Evolutionary conservation across 2,329 filamentous ascomycete species (phyloP).

Genomic region (Exophiala calicioides): DNA sequence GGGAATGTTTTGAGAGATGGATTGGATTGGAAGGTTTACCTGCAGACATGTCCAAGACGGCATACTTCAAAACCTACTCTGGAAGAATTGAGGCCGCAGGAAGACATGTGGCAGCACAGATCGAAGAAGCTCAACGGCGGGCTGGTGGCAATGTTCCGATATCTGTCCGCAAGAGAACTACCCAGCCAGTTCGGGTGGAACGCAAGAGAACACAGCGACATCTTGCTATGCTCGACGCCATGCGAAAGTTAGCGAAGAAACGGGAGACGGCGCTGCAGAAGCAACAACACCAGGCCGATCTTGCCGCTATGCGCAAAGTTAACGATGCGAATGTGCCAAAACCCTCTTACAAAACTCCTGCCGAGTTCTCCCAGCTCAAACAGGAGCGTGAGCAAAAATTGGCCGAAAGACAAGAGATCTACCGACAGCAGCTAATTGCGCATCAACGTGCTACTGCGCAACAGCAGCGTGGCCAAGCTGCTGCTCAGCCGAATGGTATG

Average conservation of each 20-base stretch:
- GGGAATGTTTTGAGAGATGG: conserved; percentile 99
- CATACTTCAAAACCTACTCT: conserved; percentile 83
- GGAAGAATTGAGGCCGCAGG: conserved; percentile 64
- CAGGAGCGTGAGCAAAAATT: conserved; percentile 78
- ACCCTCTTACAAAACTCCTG: conserved; percentile 69
- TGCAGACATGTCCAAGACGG: conserved; percentile 89
- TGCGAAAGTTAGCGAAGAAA: conserved; percentile 94
- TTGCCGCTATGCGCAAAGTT: conserved; percentile 78
- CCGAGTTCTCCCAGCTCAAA: conserved; percentile 87
- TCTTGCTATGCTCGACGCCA: conserved; percentile 84
- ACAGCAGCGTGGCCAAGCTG: conserved; percentile 46
- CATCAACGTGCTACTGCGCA: conserved; percentile 54
- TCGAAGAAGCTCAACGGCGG: conserved; percentile 52
- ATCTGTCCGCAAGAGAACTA: conserved; percentile 66
- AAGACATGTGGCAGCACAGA: conserved; percentile 59
- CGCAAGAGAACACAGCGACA: conserved; percentile 83
- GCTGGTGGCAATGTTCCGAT: conserved; percentile 55
- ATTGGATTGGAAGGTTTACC: conserved; percentile 87
- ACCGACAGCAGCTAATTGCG: conserved; percentile 64
- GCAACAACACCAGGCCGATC: conserved; percentile 74
- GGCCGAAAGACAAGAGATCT: conserved; percentile 58
- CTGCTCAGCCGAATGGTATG: conserved; percentile 46
- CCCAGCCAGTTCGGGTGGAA: conserved; percentile 78
- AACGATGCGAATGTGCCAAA: conserved; percentile 59
- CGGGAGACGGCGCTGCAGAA: conserved; percentile 83